Conservation (phyloP, 768 basidiomycete species). For the Trametes cinnabarina region DNA sequence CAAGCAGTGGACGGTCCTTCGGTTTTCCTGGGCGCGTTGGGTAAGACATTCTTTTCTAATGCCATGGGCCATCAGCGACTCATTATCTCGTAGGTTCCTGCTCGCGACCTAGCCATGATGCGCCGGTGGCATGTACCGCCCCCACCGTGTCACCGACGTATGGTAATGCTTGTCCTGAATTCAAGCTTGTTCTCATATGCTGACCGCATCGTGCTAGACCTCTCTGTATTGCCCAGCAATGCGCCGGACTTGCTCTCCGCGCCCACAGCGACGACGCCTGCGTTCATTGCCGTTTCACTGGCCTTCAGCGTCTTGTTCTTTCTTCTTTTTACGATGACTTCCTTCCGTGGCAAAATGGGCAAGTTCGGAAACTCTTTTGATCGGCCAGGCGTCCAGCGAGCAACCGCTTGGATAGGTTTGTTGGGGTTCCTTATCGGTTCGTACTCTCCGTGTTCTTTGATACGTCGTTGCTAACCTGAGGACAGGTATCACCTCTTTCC, state of each 20-base stretch:
- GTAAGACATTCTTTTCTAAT: constrained; percentile 36
- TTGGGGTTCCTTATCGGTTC: constrained; percentile 73
- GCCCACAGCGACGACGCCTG: constrained; percentile 59
- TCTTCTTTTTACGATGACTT: constrained; percentile 59
- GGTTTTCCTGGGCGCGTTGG: constrained; percentile 63
- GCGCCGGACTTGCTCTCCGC: constrained; percentile 57
- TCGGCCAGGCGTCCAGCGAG: constrained; percentile 54
- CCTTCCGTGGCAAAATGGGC: constrained; percentile 64
- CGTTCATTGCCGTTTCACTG: constrained; percentile 61
- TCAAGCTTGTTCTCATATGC: too few species aligned
- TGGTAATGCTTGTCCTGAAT: constrained; percentile 40
- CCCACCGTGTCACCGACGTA: constrained; percentile 58
- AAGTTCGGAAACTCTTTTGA: constrained; percentile 50
- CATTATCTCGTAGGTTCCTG: constrained; percentile 58
- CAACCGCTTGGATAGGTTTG: constrained; percentile 73
- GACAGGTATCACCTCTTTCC: constrained; percentile 64
- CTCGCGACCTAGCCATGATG: constrained; percentile 47
- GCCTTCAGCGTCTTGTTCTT: constrained; percentile 61
- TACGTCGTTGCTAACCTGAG: background rate
- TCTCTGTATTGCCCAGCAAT: constrained; percentile 57
- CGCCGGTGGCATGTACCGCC: constrained; percentile 51
- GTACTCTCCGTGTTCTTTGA: constrained; percentile 14
- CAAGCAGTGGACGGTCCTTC: constrained; percentile 60
- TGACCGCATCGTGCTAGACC: constrained; percentile 49
- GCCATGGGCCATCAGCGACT: constrained; percentile 4